Percentiles rank a stretch among this genome's conserved stretches.
Conservation (phyloP, 2,329 filamentous ascomycete species). For the Colletotrichum sp. region DNA sequence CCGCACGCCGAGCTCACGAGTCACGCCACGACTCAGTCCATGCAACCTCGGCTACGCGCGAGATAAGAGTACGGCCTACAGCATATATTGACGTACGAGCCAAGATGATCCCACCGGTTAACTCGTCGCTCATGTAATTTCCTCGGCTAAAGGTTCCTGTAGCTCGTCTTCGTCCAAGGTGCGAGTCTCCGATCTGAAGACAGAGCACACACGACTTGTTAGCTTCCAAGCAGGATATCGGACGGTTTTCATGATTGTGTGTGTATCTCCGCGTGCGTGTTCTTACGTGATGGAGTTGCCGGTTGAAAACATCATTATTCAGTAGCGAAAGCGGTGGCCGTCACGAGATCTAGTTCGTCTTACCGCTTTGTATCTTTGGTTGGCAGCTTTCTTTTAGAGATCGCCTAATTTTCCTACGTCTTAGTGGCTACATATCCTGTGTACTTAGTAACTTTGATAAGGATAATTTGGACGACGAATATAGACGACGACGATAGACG, state of each 20-base stretch:
- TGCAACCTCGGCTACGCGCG: not conserved
- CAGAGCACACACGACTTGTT: not conserved
- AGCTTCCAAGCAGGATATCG: not conserved
- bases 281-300: not conserved
- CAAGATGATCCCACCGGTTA: not conserved
- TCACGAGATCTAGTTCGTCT: not conserved
- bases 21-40: not conserved
- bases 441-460: too few species aligned
- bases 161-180: not conserved
- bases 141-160: not conserved
- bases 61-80: not conserved
- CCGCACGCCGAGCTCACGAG: not conserved
- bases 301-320: not conserved
- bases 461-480: too few species aligned
- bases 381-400: too few species aligned
- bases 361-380: not conserved
- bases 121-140: not conserved
- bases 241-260: accelerated
- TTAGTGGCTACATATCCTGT: too few species aligned
- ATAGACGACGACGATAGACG: too few species aligned
- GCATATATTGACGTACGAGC: not conserved
- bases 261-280: not conserved
- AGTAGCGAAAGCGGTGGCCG: not conserved
- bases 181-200: not conserved
- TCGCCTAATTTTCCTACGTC: too few species aligned